A percentile compares a stretch with the other conserved stretches of the same genome.
Evolutionary conservation across 345 rosid species (phyloP).

Genomic region (Gossypium sturtianum): DNA sequence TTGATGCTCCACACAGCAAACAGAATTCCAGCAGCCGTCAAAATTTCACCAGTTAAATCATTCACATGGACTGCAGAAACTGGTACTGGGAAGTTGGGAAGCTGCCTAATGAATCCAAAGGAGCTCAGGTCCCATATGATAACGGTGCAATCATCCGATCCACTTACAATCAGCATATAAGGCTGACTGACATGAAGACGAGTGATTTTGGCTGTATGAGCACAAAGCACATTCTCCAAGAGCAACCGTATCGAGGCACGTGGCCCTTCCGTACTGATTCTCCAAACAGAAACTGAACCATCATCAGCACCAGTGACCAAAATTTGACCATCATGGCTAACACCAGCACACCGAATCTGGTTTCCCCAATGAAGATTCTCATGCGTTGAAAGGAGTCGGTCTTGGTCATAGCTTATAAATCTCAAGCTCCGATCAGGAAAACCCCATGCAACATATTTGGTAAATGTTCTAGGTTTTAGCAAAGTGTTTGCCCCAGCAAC

Average conservation of each 20-base stretch:
- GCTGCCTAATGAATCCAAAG: conserved; percentile 73
- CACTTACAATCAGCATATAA: conserved; percentile 89
- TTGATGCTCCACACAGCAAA: conserved; percentile 97
- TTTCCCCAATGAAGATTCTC: conserved; percentile 94
- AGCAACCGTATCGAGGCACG: conserved; percentile 47
- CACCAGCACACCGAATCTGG: conserved; percentile 86
- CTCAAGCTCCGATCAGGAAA: conserved; percentile 96
- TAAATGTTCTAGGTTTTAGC: conserved; percentile 84
- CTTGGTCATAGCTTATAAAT: conserved; percentile 96
- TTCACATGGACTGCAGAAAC: conserved; percentile 86
- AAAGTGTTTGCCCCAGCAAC: conserved; percentile 59
- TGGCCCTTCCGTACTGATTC: conserved; percentile 62
- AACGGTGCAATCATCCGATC: conserved; percentile 92
- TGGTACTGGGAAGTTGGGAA: conserved; percentile 78
- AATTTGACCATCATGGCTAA: conserved; percentile 86
- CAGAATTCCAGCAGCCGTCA: conserved; percentile 90
- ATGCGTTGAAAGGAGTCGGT: conserved; percentile 79
- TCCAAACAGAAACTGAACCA: conserved; percentile 82
- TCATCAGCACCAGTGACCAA: conserved; percentile 95
- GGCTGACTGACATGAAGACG: conserved; percentile 94
- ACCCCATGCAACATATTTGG: conserved; percentile 91
- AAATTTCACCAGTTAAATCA: conserved; percentile 86
- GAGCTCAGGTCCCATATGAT: conserved; percentile 97
- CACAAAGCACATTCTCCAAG: conserved; percentile 73
- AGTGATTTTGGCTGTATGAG: conserved; percentile 77